These are phyloP conservation scores for Diaporthe eres DNA, from an alignment of 2,329 filamentous ascomycete species.

Conservation along the genomic window DNA sequence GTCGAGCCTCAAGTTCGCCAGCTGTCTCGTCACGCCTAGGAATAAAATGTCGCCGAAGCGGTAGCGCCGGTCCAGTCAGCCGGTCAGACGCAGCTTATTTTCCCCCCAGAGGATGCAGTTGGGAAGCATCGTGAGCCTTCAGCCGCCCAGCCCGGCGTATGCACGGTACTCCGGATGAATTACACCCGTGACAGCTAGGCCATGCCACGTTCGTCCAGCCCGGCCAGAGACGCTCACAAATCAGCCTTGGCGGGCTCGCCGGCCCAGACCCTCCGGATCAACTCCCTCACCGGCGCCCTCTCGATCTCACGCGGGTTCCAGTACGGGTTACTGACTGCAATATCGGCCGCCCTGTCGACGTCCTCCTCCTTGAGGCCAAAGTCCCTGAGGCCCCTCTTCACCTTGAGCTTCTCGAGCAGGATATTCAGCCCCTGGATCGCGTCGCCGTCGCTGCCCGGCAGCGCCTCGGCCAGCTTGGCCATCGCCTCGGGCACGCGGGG, in stretches of 20 bases:
- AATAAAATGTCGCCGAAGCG: not conserved
- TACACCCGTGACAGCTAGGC: not conserved
- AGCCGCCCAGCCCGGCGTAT: not conserved
- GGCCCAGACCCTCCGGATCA: conserved; percentile 70
- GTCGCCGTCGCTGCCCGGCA: conserved; percentile 71
- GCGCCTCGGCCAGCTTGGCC: conserved; percentile 63
- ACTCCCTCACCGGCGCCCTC: conserved; percentile 63
- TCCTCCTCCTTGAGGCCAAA: conserved; percentile 71
- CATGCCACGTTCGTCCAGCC: not conserved
- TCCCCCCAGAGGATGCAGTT: not conserved
- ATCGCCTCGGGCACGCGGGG: conserved; percentile 67
- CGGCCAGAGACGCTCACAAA: conserved; percentile 53
- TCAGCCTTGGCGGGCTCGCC: conserved; percentile 68
- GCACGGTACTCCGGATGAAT: not conserved
- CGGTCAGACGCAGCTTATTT: not conserved
- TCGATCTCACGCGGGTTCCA: conserved; percentile 70
- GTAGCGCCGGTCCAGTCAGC: not conserved
- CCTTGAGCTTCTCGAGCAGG: conserved; percentile 65
- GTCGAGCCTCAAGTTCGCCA: not conserved
- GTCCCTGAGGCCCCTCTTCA: conserved; percentile 65
- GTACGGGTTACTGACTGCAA: conserved; percentile 69
- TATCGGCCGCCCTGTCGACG: conserved; percentile 68
- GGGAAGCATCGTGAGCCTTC: not conserved
- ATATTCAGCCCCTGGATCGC: conserved; percentile 70
- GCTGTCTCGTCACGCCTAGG: not conserved